Evolutionary conservation across 805 yeast genomes (phyloP), one percentile per base, ranked within the genome.

Genomic region (Myxozyma melibiosi): DNA sequence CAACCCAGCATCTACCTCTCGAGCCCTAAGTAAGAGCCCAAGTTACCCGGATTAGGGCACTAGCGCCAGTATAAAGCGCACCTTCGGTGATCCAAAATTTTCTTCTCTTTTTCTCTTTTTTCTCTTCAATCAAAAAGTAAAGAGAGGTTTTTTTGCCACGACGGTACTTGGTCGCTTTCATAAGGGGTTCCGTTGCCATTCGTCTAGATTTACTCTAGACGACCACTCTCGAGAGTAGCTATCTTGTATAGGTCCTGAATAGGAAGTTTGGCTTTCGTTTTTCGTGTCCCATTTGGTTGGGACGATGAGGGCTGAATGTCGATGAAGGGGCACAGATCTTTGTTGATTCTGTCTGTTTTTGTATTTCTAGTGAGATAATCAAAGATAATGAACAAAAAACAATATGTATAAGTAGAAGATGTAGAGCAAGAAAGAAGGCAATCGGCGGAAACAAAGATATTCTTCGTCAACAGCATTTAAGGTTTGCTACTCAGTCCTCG

Each of bases 231-330:
- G 61, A 58, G 59, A 57, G 43, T 28, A 47, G 16, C 51, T n/a
- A 13, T n/a, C 43, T 16, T 14, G 27, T 16, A n/a, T 13, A 22
- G 39, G 28, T 37, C 63, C 63, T 57, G 63, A 50, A 59, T 57
- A 59, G 63, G 63, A 59, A 59, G 63, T 59, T 58, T 42, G 63
- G 55, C 42, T 39, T 40, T 45, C 62, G 63, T 55, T 45, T 39
- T 40, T 40, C 52, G 63, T 40, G 63, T 59, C 55, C 50, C 52
- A 59, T 59, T 59, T 24, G 58, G 39, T 59, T 59, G 52, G 56
- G 56, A 58, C 63, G 63, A 59, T 59, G 63, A 50, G 51, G 53
- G 40, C 52, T 55, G 62, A 58, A 59, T 59, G 63, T 59, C 63
- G 63, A 59, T 59, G 63, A 59, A 59, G 42, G 63, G 63, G 16